phyloP scores from a whole-genome alignment of 805 yeast species.

The Kuraishia hungarica region DNA sequence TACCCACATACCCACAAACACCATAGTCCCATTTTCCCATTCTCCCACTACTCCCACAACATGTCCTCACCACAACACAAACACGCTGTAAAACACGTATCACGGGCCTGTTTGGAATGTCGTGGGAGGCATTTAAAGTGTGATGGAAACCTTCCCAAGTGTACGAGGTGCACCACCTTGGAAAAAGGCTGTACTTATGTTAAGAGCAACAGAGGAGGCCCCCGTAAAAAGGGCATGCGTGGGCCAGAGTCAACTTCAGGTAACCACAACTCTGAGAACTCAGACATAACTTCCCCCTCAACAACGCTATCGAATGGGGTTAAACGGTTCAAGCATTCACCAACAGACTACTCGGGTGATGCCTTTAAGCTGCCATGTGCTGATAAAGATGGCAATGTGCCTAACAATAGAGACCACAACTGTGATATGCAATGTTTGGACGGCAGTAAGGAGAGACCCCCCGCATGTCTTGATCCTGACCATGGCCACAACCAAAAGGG shows the following conservation, averaged over 20 bases:
- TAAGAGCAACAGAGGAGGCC: slow-evolving; percentile 45
- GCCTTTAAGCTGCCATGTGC: slow-evolving; percentile 18
- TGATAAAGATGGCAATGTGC: slow-evolving; percentile 12
- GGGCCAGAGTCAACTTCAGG: too few species aligned
- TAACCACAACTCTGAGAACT: too few species aligned
- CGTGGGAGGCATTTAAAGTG: slow-evolving; percentile 43
- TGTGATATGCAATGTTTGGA: slow-evolving; percentile 20
- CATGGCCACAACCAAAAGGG: neutral
- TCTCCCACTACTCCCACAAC: neutral
- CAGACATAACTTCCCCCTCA: too few species aligned
- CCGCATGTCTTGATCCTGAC: slow-evolving; percentile 1
- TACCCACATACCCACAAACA: neutral
- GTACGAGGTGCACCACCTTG: slow-evolving; percentile 30
- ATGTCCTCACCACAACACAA: neutral
- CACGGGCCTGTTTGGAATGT: slow-evolving; percentile 44
- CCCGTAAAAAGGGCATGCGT: slow-evolving; percentile 37
- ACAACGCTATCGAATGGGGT: too few species aligned
- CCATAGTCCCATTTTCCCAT: too few species aligned
- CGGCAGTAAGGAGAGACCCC: neutral
- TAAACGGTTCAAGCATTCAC: neutral
- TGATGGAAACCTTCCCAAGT: slow-evolving; percentile 36
- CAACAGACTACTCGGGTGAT: neutral
- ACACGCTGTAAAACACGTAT: slow-evolving; percentile 25
- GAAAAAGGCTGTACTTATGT: slow-evolving; percentile 36
- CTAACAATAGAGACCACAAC: slow-evolving; percentile 4